Base-by-base conservation (phyloP, 305 asterid genomes). In the Plantago rigida region DNA sequence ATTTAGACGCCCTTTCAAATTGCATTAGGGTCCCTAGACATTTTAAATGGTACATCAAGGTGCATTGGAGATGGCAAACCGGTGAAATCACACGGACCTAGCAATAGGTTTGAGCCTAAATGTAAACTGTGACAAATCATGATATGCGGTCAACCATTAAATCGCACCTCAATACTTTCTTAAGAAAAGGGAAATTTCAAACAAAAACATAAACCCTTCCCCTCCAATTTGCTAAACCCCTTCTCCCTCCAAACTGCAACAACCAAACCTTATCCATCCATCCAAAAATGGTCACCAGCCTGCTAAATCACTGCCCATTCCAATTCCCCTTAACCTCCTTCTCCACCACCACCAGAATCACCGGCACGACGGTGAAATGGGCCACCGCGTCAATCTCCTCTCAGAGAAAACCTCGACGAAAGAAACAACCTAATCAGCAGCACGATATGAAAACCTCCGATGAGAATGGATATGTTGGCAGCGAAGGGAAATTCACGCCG, bases 381-480 rank as follows among this genome's bases (percentile, higher is more conserved):
- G 56, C 68, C 10, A 73, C 65, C 44, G 75, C 78, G 39, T 78
- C 85, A 19, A 56, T 81, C 11, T 82, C 94, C 61, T 67, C 87
- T n/a, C 84, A 71, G 13, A 72, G 87, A 61, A 84, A 70, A 52
- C 69, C 89, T 60, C 83, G 94, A 51, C 78, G 86, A 62, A 87
- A 77, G 72, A 86, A 78, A 76, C 78, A 79, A 11, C 84, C 75
- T 46, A 71, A 68, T 15, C 75, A 72, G 73, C 79, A 71, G 56
- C 63, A 67, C 66, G 81, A 78, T 65, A 41, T 71, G 52, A 76
- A 69, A 67, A 64, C 79, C 11, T 17, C 73, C 5, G 87, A 75
- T 12, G 92, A 77, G n/a, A 81, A 75, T 52, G 84, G 79, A 15
- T 69, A 67, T 47, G 49, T 69, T 12, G 80, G 75, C 39, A 42